Conservation (phyloP, 2,329 filamentous ascomycete genomes). For the Elsinoe perseae region DNA sequence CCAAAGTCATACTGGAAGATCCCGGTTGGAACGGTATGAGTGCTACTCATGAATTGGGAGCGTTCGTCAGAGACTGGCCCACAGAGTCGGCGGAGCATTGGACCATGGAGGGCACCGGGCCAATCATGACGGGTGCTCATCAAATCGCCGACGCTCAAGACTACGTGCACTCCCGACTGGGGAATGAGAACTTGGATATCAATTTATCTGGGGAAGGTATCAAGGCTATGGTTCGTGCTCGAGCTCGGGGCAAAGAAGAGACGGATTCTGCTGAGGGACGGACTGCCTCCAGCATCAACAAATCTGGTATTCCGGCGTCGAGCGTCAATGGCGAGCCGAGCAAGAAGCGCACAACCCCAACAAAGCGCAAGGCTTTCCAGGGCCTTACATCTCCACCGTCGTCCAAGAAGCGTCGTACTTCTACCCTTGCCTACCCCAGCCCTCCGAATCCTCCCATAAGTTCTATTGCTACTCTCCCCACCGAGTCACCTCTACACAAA, state of each 20-base stretch:
- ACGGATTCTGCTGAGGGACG: conserved; percentile 22
- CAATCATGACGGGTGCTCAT: conserved; percentile 50
- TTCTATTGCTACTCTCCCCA: conserved; percentile 21
- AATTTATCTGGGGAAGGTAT: conserved; percentile 28
- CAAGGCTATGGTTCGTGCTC: conserved; percentile 22
- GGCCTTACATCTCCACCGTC: neutral
- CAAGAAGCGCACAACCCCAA: conserved; percentile 23
- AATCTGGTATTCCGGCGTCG: conserved; percentile 36
- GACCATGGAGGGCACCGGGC: conserved; percentile 50
- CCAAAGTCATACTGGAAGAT: conserved; percentile 53
- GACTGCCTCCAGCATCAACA: conserved; percentile 26
- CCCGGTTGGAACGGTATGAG: conserved; percentile 60
- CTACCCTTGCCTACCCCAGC: neutral
- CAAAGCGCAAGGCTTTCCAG: neutral
- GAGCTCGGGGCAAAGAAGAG: conserved; percentile 13
- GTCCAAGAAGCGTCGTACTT: neutral
- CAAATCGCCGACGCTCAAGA: conserved; percentile 51
- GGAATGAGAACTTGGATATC: conserved; percentile 25
- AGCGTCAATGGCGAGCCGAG: conserved; percentile 32
- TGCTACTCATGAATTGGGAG: conserved; percentile 65
- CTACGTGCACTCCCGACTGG: conserved; percentile 39
- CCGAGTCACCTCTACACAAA: conserved; percentile 48
- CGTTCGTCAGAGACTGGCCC: conserved; percentile 64
- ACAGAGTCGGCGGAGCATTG: conserved; percentile 53
- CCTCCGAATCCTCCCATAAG: neutral